Base-by-base conservation (phyloP, 1,284 basidiomycete genomes). In the Apiotrichum gamsii region DNA sequence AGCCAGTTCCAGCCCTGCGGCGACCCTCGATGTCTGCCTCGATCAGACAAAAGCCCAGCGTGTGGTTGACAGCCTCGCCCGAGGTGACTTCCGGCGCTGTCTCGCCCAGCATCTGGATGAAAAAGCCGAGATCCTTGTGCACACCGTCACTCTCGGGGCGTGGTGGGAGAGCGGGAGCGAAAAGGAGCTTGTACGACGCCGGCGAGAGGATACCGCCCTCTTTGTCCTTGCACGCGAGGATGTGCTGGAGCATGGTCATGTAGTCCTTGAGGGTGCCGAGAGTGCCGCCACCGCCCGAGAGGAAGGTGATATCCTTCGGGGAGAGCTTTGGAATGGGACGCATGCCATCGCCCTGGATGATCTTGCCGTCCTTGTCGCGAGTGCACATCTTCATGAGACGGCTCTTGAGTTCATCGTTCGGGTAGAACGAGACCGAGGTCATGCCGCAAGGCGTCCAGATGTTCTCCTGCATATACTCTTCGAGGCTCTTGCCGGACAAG, bases 201-300 rank as follows among this genome's bases (percentile, higher is more conserved):
- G 57, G 51, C 3, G 47, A 43, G 19, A 66, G 30, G 13, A 68
- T 31, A 9, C 48, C 44, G 11, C 41, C 50, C 21, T 40, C 39
- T 21, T 42, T 25, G 24, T 41, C 39, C 39, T 45, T 32, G 41
- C 51, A 49, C 4, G 15, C 18, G 23, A 52, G 51, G 4, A 52
- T 28, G 25, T 34, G 33, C 39, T 41, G 47, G 1, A 67, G 54
- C 43, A 67, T 52, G 3, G 37, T 44, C 15, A 67, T 56, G 39
- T 65, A 67, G 38, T 68, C 64, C 32, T 43, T 54, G 3, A 53
- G 42, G 1, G 59, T 64, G 14, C 65, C 65, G 45, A 56, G 60
- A 21, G 66, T 43, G 6, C 65, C 65, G 8, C 46, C 67, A 10
- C 65, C 67, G 19, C 67, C 67, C 4, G 49, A 38, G 11, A 49